Conservation (phyloP, 2,329 filamentous ascomycete species). For the Sporothrix curviconia region DNA sequence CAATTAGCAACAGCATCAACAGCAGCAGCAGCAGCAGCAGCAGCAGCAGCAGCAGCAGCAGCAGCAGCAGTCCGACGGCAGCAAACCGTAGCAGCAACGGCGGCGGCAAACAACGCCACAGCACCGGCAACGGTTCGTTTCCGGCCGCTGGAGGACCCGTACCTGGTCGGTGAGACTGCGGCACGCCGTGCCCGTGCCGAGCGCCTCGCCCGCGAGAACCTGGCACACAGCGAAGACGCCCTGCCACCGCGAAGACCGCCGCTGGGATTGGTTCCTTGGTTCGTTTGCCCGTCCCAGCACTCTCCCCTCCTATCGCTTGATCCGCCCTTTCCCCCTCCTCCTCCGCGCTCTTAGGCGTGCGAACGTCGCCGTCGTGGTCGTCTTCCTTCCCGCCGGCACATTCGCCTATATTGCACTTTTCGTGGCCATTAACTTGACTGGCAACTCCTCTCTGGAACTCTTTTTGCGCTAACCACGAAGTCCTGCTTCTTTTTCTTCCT, state of each 20-base stretch:
- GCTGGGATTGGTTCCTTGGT: conserved; percentile 58
- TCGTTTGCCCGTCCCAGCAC: conserved; percentile 35
- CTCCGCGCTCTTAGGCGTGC: background rate
- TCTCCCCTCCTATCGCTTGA: conserved; percentile 16
- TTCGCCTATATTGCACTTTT: conserved; percentile 3
- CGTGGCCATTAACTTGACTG: background rate
- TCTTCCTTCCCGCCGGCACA: background rate
- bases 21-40: conserved; percentile 16
- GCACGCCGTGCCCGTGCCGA: conserved; percentile 51
- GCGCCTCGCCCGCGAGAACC: conserved; percentile 48
- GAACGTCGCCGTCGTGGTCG: background rate
- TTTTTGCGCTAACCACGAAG: background rate
- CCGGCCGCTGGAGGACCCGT: conserved; percentile 58
- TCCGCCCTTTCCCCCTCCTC: background rate
- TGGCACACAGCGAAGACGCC: conserved; percentile 39
- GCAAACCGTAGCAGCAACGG: conserved; percentile 21
- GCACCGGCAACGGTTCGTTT: conserved; percentile 23
- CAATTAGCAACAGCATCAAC: background rate
- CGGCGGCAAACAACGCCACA: conserved; percentile 16
- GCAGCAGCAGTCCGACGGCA: background rate
- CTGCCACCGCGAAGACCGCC: conserved; percentile 50
- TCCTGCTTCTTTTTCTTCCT: background rate
- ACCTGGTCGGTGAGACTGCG: conserved; percentile 60
- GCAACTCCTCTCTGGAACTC: background rate
- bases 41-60: conserved; percentile 17